Conservation (phyloP, 2,329 filamentous ascomycete genomes). For the Corynespora cassiicola region DNA sequence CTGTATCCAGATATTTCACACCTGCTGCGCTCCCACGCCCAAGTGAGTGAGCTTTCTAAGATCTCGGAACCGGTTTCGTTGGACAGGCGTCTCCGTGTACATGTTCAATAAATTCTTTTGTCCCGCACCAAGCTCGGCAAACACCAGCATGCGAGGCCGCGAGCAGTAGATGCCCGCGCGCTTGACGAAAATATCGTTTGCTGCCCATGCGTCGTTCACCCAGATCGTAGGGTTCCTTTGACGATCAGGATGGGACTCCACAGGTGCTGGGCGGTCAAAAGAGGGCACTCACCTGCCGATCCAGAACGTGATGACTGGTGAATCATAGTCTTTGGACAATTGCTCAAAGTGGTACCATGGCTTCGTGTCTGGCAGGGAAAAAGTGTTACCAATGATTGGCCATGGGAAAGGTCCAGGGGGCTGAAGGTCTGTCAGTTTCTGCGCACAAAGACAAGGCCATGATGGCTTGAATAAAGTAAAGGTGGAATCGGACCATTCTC, state of each 20-base stretch:
- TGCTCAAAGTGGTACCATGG: conserved; percentile 63
- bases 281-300: conserved; percentile 33
- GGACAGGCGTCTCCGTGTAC: conserved; percentile 9
- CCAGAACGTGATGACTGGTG: conserved; percentile 60
- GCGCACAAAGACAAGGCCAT: conserved; percentile 10
- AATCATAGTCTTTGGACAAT: conserved; percentile 53
- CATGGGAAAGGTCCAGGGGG: conserved; percentile 59
- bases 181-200: conserved; percentile 59
- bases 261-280: no score
- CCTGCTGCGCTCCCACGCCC: conserved; percentile 43
- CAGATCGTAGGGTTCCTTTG: conserved; percentile 26
- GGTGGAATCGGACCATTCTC: conserved; percentile 42
- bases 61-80: conserved; percentile 13
- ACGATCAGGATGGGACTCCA: conserved; percentile 53
- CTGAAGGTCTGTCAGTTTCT: conserved; percentile 27
- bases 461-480: conserved; percentile 1
- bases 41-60: conserved; percentile 16
- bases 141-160: conserved; percentile 51
- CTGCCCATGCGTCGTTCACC: conserved; percentile 49
- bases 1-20: no score
- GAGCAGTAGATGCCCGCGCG: conserved; percentile 55
- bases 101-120: conserved; percentile 18
- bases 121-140: conserved; percentile 25
- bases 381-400: conserved; percentile 60
- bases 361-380: conserved; percentile 56